Base-by-base conservation (phyloP, 352 stramenopile species). In the Pilasporangium apinafurcum region DNA sequence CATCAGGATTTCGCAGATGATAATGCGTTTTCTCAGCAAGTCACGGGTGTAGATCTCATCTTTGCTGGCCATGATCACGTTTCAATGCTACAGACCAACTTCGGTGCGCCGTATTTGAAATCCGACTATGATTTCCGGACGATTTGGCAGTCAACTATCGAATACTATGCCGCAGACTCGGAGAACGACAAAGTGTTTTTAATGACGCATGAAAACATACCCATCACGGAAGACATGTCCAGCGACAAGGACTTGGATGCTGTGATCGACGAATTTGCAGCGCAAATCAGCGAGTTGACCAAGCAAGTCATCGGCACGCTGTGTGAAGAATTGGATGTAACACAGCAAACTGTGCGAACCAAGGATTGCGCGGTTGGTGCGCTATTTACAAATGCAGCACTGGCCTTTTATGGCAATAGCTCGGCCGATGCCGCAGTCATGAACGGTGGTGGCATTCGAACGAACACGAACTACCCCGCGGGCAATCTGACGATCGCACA, bases 71-170 rank as follows among this genome's bases (percentile, higher is more conserved):
- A 89, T 51, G 78, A 87, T 57, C 78, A 90, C 61, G 62, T 56
- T 36, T 76, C 63, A 5, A 90, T 87, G 69, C 47, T 85, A 38
- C 74, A 90, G 52, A 85, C 61, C 37, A 80, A 80, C 50, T 87
- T 63, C 44, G 70, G 70, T 34, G 69, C 75, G 37, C 72, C 78
- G 50, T 90, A 86, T 59, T 41, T 87, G 38, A 90, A 90, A 56
- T 44, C 73, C 2, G 77, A 85, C 32, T 72, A 82, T 22, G 65
- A 89, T 51, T 86, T 89, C 56, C 73, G 68, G 17, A 75, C 71
- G 27, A 65, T 88, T 42, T 86, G 76, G 76, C 38, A 49, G 28
- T 83, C 72, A 7, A 57, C 67, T 35, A 53, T 88, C 34, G 61
- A 88, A 32, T 85, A 71, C 56, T 85, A 71, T 34, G 59, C 56